Base-by-base conservation (phyloP, 2,329 filamentous ascomycete species). In the Aspergillus flavus region DNA sequence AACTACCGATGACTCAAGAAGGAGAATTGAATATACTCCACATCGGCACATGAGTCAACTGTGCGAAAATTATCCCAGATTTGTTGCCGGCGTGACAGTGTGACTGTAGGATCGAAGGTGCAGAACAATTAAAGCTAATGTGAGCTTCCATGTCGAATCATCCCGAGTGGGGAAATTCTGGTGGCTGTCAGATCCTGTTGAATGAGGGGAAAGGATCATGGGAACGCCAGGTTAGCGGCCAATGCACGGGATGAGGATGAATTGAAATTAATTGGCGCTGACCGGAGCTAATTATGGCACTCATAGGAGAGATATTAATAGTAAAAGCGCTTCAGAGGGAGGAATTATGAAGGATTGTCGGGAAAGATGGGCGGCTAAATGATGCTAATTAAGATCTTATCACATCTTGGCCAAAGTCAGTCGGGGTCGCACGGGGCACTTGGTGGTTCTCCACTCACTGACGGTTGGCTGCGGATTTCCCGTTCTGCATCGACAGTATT, bases 401-500 rank as follows among this genome's bases (percentile, higher is more conserved):
- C 63, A 67, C 65, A 55, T 50, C 61, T 64, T 62, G 59, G 64
- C 52, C 58, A 61, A 65, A 59, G 55, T 60, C 34, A 32, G 45
- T 43, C 34, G n/a, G 32, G 46, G 30, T 50, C 46, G 58, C 56
- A 64, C 59, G 39, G 57, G 50, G 58, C 61, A 48, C 48, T 34
- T 26, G 30, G 52, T 26, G 10, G 52, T n/a, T n/a, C n/a, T 26
- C 61, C 66, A 68, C 64, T 30, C 6, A 19, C 19, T 62, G 61
- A 59, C 63, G 60, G 67, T 71, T 70, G 68, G 69, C 62, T 68
- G 66, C 63, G 64, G 66, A 45, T 58, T 65, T 65, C 64, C 69
- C 66, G 66, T 61, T 63, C 64, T 68, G 68, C 66, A 71, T 64
- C 6, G 55, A 60, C 61, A 62, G 62, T 58, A 64, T 58, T 50